Evolutionary conservation across 139 green algal genomes (phyloP).

Genomic region (Chlamydomonas incerta): DNA sequence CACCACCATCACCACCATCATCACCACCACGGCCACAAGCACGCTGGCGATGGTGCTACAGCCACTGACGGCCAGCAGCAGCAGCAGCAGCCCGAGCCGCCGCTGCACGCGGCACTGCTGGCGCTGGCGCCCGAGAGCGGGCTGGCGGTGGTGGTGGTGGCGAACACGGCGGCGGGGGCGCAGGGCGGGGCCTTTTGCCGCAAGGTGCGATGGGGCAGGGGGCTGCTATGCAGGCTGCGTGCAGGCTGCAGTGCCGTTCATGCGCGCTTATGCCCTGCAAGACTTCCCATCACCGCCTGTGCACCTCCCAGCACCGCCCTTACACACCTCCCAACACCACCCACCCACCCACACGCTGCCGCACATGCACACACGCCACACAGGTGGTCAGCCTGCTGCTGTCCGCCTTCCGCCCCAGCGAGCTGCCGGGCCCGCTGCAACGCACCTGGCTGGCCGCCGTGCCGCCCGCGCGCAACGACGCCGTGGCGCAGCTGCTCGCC

Average conservation of each 20-base stretch:
- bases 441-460: conserved; percentile 18
- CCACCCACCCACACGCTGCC: no score
- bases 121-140: conserved; percentile 16
- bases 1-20: no score
- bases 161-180: conserved; percentile 3
- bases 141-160: conserved; percentile 1
- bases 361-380: not conserved
- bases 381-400: conserved; percentile 21
- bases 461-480: conserved; percentile 7
- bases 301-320: no score
- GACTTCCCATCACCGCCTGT: no score
- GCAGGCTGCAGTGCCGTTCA: not conserved
- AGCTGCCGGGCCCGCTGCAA: not conserved
- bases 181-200: conserved; percentile 7
- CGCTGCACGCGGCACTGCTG: not conserved
- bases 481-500: conserved; percentile 8
- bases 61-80: no score
- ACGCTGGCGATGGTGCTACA: no score
- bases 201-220: conserved; percentile 18
- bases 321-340: not conserved
- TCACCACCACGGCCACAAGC: no score
- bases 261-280: not conserved
- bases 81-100: not conserved
- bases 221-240: no score
- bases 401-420: not conserved